A percentile compares a stretch with the other conserved stretches of the same genome.
Evolutionary conservation across 139 green algal species (phyloP).

Genomic region (Limnomonas spitsbergensis): DNA sequence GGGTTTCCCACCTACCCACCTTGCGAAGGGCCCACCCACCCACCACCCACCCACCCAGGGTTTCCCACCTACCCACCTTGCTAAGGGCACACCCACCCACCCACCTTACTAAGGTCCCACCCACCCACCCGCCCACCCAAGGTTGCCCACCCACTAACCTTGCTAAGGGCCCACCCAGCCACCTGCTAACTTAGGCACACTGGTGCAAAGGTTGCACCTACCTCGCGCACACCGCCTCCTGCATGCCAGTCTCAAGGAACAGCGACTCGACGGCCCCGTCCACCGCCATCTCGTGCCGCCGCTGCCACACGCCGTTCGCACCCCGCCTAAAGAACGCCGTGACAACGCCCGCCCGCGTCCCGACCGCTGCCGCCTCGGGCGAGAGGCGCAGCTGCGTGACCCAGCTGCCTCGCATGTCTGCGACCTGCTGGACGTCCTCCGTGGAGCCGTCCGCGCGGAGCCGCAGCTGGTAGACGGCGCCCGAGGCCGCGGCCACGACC

Average conservation of each 20-base stretch:
- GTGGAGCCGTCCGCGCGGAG: background rate
- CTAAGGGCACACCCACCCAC: no score
- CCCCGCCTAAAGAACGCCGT: background rate
- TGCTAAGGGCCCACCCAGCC: no score
- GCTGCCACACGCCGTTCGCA: conserved; percentile 4
- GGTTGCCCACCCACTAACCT: no score
- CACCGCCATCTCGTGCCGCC: conserved; percentile 15
- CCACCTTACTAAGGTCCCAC: no score
- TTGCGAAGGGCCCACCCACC: no score
- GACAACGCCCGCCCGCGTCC: background rate
- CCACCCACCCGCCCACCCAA: no score
- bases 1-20: no score
- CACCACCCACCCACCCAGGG: no score
- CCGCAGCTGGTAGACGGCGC: background rate
- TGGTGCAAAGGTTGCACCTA: no score
- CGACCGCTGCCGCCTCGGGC: background rate
- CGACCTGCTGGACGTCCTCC: background rate
- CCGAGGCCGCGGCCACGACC: background rate
- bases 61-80: conserved; percentile 23
- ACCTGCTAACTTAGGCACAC: no score
- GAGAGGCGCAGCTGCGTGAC: conserved; percentile 2
- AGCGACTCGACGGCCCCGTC: conserved; percentile 23
- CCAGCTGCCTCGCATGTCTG: background rate
- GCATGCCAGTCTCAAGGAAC: conserved; percentile 24
- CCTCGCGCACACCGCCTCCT: conserved; percentile 30